These are phyloP conservation scores for Lepidopterella palustris DNA, from an alignment of 495 filamentous ascomycete genomes.

Conservation along the genomic window DNA sequence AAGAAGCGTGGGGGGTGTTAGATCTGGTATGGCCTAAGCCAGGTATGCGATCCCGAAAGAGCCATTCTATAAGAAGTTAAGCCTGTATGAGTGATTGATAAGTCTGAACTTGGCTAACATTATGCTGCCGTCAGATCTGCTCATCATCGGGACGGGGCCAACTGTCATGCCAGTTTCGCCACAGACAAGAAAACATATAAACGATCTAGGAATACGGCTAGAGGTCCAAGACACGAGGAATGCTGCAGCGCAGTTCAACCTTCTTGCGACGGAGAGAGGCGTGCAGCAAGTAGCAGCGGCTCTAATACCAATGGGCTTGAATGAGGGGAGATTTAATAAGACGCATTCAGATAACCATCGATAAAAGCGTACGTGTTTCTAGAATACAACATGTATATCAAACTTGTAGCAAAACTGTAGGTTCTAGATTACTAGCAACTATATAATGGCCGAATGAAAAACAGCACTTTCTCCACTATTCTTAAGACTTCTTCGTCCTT, in stretches of 20 bases:
- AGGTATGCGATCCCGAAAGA: conserved; percentile 48
- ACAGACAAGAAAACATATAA: conserved; percentile 61
- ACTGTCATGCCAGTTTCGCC: conserved; percentile 69
- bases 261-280: conserved; percentile 54
- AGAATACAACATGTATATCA: no score
- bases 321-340: no score
- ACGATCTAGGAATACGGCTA: conserved; percentile 71
- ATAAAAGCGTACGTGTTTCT: no score
- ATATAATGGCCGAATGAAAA: no score
- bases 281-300: conserved; percentile 77
- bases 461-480: no score
- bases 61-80: neutral
- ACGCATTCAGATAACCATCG: no score
- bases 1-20: conserved; percentile 69
- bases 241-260: conserved; percentile 78
- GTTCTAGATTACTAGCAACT: no score
- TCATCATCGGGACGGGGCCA: conserved; percentile 81
- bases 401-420: no score
- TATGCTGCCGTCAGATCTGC: conserved; percentile 55
- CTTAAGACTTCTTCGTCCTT: no score
- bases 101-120: neutral
- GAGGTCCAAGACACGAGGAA: conserved; percentile 92
- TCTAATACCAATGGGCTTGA: conserved; percentile 80
- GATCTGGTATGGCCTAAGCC: conserved; percentile 83
- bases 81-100: neutral